Percentiles rank a stretch among this genome's conserved stretches.
These are phyloP conservation scores for Daldinia decipiens DNA, from an alignment of 495 filamentous ascomycete species.

Conservation along the genomic window DNA sequence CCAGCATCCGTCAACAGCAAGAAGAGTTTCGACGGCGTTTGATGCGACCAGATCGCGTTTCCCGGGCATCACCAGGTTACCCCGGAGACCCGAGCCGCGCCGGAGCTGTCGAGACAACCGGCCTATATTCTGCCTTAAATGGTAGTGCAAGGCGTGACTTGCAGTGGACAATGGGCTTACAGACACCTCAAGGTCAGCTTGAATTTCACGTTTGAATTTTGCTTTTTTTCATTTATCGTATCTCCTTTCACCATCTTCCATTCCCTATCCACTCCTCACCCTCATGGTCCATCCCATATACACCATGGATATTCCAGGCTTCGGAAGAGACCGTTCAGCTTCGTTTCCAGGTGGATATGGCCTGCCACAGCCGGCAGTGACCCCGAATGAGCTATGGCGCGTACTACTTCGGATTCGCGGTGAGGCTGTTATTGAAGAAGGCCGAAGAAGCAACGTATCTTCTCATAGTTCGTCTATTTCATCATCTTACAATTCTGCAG, in stretches of 20 bases:
- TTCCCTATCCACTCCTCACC: neutral
- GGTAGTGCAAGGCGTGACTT: conserved; percentile 16
- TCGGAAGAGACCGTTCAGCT: neutral
- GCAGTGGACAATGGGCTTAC: conserved; percentile 28
- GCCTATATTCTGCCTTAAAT: conserved; percentile 12
- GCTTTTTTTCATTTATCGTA: neutral
- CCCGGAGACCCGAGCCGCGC: conserved; percentile 15
- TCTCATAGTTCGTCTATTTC: neutral
- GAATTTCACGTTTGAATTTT: neutral
- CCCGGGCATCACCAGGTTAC: conserved; percentile 13
- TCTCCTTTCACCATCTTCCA: neutral
- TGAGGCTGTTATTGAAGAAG: neutral
- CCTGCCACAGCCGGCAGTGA: neutral
- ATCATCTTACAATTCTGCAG: conserved; percentile 1
- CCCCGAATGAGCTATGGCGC: neutral
- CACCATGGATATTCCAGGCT: conserved; percentile 11
- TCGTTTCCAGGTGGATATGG: neutral
- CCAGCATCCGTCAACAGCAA: conserved; percentile 42
- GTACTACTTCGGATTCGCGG: neutral
- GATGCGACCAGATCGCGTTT: conserved; percentile 28
- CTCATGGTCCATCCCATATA: neutral
- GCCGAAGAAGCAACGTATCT: neutral
- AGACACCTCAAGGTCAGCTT: conserved; percentile 39
- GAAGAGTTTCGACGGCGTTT: conserved; percentile 44
- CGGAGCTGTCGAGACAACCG: conserved; percentile 10